A percentile compares a stretch with the other conserved stretches of the same genome.
Evolutionary conservation across 805 yeast species (phyloP).

Genomic region (Barnettozyma populi): DNA sequence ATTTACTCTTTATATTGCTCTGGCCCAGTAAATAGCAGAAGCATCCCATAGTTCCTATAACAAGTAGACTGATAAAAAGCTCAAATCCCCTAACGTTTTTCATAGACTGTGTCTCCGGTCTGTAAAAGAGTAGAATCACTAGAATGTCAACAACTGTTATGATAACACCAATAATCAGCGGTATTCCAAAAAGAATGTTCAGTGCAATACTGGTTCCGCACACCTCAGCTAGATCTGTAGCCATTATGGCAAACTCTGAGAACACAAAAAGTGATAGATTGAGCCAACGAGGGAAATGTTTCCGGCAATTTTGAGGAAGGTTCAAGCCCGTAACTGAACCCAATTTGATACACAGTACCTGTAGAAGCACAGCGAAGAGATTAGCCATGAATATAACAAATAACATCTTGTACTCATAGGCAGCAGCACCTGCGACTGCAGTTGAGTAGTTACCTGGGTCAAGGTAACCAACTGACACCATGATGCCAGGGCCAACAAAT

Average conservation of each 20-base stretch:
- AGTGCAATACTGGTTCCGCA: constrained; percentile 89
- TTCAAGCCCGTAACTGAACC: constrained; percentile 80
- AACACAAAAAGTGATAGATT: constrained; percentile 56
- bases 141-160: constrained; percentile 80
- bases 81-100: constrained; percentile 74
- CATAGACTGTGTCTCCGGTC: constrained; percentile 70
- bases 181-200: constrained; percentile 69
- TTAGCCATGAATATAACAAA: constrained; percentile 64
- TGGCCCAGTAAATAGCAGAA: constrained; percentile 64
- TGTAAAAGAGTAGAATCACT: constrained; percentile 70
- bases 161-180: constrained; percentile 68
- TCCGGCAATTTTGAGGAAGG: constrained; percentile 70
- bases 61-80: constrained; percentile 63
- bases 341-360: constrained; percentile 63
- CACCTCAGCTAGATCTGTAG: constrained; percentile 91
- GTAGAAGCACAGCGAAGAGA: constrained; percentile 66
- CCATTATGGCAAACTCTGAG: constrained; percentile 84
- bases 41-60: constrained; percentile 68
- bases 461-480: constrained; percentile 77
- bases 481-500: constrained; percentile 75
- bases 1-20: constrained; percentile 47
- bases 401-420: constrained; percentile 60
- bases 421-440: constrained; percentile 75
- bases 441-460: constrained; percentile 86
- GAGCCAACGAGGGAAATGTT: constrained; percentile 55